These are phyloP conservation scores for Tylopilus rubrobrunneus DNA, from an alignment of 768 basidiomycete genomes.

Conservation along the genomic window DNA sequence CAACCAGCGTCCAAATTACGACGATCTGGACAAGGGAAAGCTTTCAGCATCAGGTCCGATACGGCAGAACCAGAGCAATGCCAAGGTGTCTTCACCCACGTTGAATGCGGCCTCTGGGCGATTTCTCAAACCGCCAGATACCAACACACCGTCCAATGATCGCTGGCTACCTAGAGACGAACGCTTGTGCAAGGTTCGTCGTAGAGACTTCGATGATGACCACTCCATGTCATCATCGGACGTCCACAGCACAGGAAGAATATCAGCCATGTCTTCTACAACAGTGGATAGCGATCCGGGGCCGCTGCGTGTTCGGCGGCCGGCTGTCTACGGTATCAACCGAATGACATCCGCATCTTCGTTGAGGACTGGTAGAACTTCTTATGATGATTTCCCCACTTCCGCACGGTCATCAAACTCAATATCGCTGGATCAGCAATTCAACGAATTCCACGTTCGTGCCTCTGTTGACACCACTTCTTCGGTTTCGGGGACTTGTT, in stretches of 20 bases:
- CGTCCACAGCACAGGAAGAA: slow-evolving; percentile 66
- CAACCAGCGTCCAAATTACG: slow-evolving; percentile 30
- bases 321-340: slow-evolving; percentile 61
- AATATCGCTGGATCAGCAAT: slow-evolving; percentile 69
- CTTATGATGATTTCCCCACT: slow-evolving; percentile 67
- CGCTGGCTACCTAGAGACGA: slow-evolving; percentile 53
- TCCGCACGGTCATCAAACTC: slow-evolving; percentile 80
- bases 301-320: slow-evolving; percentile 61
- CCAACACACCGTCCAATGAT: slow-evolving; percentile 34
- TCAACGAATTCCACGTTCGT: slow-evolving; percentile 71
- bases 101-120: slow-evolving; percentile 61
- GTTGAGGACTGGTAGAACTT: slow-evolving; percentile 50
- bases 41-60: slow-evolving; percentile 59
- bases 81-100: slow-evolving; percentile 43
- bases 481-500: slow-evolving; percentile 58
- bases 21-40: slow-evolving; percentile 42
- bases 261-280: slow-evolving; percentile 77
- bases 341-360: slow-evolving; percentile 77
- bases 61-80: slow-evolving; percentile 49
- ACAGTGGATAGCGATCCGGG: slow-evolving; percentile 88
- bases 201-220: slow-evolving; percentile 84
- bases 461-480: slow-evolving; percentile 62
- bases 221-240: slow-evolving; percentile 91
- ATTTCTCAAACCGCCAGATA: slow-evolving; percentile 40
- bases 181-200: slow-evolving; percentile 70